Base-by-base conservation (phyloP, 768 basidiomycete species). In the Serendipita sp. region DNA sequence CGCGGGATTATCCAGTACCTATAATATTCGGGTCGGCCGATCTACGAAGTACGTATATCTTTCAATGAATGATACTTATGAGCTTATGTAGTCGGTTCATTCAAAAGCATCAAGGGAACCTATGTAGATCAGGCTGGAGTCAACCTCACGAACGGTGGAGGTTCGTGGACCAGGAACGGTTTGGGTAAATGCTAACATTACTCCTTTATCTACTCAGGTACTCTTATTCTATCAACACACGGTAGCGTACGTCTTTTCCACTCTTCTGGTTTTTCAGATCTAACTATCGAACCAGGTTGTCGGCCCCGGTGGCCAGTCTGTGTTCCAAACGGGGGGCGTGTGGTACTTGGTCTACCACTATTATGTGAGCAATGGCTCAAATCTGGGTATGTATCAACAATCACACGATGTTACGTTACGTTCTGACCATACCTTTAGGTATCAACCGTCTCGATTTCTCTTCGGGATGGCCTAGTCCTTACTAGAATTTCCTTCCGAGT, bases 11-110 rank as follows among this genome's bases (percentile, higher is more conserved):
- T 72, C 70, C 9, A 80, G 79, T 70, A 82, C 81, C 0, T 82
- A 82, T 67, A 83, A 82, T 64, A 83, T 82, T 62, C 76, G 80
- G 7, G 81, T 83, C 38, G 80, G 79, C 22, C 74, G 82, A 33
- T 77, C 79, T 3, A 68, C 72, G 3, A 74, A 70, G 78, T 78
- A 60, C 41, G 74, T 68, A 22, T 28, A 24, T 1, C 26, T 31
- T 38, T 14, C 38, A 38, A 38, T 38, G 26, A n/a, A 4, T 24
- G 53, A 0, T 0, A 44, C 30, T 42, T 22, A 56, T 31, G 28
- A 50, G 53, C 41, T 4, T 30, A 38, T 33, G 45, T 9, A n/a
- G n/a, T 63, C 38, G 17, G 20, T 58, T 42, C 61, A 11, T 13
- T 58, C 38, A 38, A 38, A 22, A 80, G 80, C 31, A 67, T 74